Conservation (phyloP, 192 early-diverging fungal genomes). For the Rhizophagus prolifer region DNA sequence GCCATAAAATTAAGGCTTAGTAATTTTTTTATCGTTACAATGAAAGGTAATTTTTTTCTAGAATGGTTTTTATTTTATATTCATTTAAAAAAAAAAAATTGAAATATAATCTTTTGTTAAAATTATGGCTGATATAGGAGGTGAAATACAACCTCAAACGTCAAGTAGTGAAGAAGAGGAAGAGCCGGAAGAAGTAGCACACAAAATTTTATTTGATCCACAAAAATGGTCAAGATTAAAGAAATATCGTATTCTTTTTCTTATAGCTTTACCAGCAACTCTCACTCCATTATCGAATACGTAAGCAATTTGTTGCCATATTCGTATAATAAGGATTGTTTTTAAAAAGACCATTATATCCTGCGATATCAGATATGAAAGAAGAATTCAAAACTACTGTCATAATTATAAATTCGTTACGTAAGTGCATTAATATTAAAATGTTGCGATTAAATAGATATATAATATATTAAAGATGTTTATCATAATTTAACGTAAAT, state of each 20-base stretch:
- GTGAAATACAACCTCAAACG: background rate
- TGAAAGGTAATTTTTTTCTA: no score
- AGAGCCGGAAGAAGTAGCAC: background rate
- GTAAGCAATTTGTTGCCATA: background rate
- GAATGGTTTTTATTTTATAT: background rate
- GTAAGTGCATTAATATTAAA: background rate
- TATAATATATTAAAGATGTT: background rate
- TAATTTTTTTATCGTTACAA: no score
- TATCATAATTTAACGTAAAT: background rate
- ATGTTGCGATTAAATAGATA: background rate
- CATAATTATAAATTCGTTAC: background rate
- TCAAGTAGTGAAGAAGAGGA: background rate
- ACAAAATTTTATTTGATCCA: background rate
- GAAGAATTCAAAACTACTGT: background rate
- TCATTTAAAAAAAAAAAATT: background rate
- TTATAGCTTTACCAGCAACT: background rate
- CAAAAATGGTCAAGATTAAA: background rate
- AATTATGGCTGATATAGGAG: background rate
- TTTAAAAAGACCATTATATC: background rate
- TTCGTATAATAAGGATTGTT: no score
- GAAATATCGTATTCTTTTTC: background rate
- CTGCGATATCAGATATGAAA: background rate
- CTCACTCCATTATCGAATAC: background rate
- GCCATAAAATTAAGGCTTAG: no score
- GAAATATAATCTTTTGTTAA: background rate